Evolutionary conservation across 1,284 basidiomycete genomes (phyloP), one percentile per base, ranked within the genome.

Genomic region (Apiotrichum veenhuisii): DNA sequence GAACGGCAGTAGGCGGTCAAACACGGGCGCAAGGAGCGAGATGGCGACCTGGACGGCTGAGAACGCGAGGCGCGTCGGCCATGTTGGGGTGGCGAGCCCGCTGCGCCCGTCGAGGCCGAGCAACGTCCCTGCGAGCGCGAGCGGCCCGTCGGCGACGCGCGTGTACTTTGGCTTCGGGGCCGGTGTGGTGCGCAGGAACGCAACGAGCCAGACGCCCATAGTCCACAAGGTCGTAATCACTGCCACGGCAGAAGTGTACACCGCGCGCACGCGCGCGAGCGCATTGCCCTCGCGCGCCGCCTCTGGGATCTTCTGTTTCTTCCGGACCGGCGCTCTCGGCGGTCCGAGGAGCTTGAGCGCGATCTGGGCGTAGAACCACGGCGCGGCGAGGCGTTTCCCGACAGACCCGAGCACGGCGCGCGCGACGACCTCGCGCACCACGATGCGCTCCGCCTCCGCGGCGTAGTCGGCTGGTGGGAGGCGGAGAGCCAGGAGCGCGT

Each of bases 351-450:
- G 47, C 50, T 59, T 57, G 55, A 55, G 49, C 7, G 26, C 45
- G 11, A 76, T 33, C 26, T 57, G 46, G 47, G 66, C 70, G 65
- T 72, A 73, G 58, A 79, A 79, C 77, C 76, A 78, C 17, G 72
- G 70, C 45, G 77, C 69, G 2, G 65, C 58, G 37, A 79, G 63
- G 18, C 73, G 66, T 46, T 64, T 61, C 12, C 72, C 68, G 9
- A 78, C 58, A 5, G 60, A 64, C 0, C 64, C 69, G 9, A 80
- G 66, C 10, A 80, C 67, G n/a, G 69, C 64, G 36, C 75, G 69
- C 3, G 74, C 74, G 11, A 81, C 15, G 17, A 80, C 68, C 55
- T 81, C 79, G 30, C 77, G 62, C 3, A 75, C 64, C 50, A 80
- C 73, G 7, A 69, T 50, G 2, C 74, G 67, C 50, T 79, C 75